These are phyloP conservation scores for Coemansia sp. DNA, from an alignment of 192 early-diverging fungal species.

Conservation along the genomic window DNA sequence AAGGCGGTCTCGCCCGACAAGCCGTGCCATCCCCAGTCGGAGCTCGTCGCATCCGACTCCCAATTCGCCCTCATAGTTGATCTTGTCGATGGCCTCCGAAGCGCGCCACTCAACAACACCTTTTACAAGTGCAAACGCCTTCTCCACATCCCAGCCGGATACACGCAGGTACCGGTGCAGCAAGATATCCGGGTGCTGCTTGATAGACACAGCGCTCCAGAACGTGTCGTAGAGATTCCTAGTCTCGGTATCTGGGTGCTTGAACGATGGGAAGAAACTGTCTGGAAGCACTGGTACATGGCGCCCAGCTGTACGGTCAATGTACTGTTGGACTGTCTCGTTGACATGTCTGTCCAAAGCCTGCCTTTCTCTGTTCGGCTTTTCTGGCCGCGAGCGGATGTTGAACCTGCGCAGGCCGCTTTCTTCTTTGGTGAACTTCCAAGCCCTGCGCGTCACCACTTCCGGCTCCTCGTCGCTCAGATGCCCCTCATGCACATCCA, in stretches of 20 bases:
- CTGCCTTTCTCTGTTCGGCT: constrained; percentile 19
- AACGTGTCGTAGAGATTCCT: constrained; percentile 38
- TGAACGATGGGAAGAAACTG: constrained; percentile 39
- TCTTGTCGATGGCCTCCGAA: constrained; percentile 29
- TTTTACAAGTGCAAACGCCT: constrained; percentile 26
- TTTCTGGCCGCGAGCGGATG: constrained; percentile 9
- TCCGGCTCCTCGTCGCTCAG: constrained; percentile 18
- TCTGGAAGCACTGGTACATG: constrained; percentile 33
- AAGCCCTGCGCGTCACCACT: constrained; percentile 26
- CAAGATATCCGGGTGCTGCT: constrained; percentile 49
- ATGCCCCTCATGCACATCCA: constrained; percentile 14
- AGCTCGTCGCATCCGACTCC: constrained; percentile 29
- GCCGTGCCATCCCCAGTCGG: constrained; percentile 27
- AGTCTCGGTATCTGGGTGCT: constrained; percentile 21
- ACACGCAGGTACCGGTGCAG: constrained; percentile 31
- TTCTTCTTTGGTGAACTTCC: constrained; percentile 47
- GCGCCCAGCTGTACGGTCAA: constrained; percentile 22
- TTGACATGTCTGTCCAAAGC: constrained; percentile 36
- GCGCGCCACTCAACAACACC: constrained; percentile 36
- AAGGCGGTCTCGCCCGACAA: constrained; percentile 34
- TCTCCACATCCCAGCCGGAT: constrained; percentile 37
- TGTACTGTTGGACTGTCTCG: constrained; percentile 45
- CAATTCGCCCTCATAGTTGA: constrained; percentile 39
- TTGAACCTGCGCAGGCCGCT: constrained; percentile 19
- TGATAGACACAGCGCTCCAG: constrained; percentile 26